These are phyloP conservation scores for Termitomyces sp. DNA, from an alignment of 1,284 basidiomycete species.

Conservation along the genomic window DNA sequence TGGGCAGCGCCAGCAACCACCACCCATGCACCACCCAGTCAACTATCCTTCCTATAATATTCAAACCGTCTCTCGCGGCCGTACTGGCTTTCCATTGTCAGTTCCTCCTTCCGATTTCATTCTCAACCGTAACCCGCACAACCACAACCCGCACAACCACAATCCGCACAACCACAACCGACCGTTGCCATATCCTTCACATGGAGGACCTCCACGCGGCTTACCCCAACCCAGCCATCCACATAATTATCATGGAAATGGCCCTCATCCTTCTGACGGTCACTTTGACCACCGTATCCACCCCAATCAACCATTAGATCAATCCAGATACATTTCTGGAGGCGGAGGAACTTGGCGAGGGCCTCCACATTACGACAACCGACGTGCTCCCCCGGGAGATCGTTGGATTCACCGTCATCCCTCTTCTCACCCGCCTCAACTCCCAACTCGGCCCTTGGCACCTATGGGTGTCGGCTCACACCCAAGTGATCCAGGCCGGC, in stretches of 20 bases:
- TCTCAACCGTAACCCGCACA: neutral
- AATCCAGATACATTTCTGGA: slow-evolving; percentile 1
- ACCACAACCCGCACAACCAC: slow-evolving; percentile 4
- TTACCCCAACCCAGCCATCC: neutral
- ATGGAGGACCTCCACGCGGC: neutral
- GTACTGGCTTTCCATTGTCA: neutral
- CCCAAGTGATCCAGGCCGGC: neutral
- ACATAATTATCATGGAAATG: neutral
- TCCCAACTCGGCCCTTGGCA: slow-evolving; percentile 25
- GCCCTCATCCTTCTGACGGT: neutral
- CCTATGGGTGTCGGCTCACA: slow-evolving; percentile 15
- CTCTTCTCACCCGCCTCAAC: slow-evolving; percentile 18
- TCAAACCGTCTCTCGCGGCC: slow-evolving; percentile 8
- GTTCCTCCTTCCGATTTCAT: slow-evolving; percentile 3
- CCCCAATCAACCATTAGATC: slow-evolving; percentile 6
- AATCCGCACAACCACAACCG: slow-evolving; percentile 6
- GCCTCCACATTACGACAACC: slow-evolving; percentile 11
- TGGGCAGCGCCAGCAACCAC: slow-evolving; percentile 47
- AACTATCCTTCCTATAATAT: slow-evolving; percentile 13
- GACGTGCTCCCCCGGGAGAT: neutral
- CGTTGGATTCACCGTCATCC: slow-evolving; percentile 9
- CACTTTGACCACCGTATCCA: slow-evolving; percentile 6
- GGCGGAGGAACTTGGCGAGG: slow-evolving; percentile 6
- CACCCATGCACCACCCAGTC: slow-evolving; percentile 16
- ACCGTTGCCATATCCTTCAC: slow-evolving; percentile 8